Evolutionary conservation across 2,329 filamentous ascomycete genomes (phyloP).

Genomic region (Blastomyces silverae): DNA sequence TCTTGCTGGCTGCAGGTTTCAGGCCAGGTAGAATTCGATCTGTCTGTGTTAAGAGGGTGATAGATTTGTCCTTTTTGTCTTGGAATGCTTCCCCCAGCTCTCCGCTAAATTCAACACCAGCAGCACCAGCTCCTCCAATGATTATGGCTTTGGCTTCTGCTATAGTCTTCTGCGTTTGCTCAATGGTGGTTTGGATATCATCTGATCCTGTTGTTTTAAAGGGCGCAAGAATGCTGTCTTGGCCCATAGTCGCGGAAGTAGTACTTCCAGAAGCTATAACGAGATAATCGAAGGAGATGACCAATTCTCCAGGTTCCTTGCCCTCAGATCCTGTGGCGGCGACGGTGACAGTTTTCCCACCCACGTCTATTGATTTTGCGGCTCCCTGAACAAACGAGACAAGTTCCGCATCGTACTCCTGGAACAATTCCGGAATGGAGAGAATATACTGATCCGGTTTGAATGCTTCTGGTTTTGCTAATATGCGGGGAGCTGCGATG

Average conservation of each 20-base stretch:
- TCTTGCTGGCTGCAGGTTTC: slow-evolving; percentile 9
- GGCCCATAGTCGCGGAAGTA: slow-evolving; percentile 38
- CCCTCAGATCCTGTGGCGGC: slow-evolving; percentile 24
- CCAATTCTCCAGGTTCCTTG: slow-evolving; percentile 22
- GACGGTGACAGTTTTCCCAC: slow-evolving; percentile 42
- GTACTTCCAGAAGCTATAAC: slow-evolving; percentile 51
- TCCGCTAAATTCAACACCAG: slow-evolving; percentile 46
- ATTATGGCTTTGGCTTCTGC: slow-evolving; percentile 40
- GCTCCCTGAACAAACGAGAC: slow-evolving; percentile 49
- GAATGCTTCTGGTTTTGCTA: slow-evolving; percentile 46
- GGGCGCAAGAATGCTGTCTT: slow-evolving; percentile 29
- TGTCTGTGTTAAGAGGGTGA: slow-evolving; percentile 39
- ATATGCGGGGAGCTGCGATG: slow-evolving; percentile 48
- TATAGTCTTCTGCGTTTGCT: slow-evolving; percentile 33
- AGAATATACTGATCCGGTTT: slow-evolving; percentile 45
- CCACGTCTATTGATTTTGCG: slow-evolving; percentile 44
- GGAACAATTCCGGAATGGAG: slow-evolving; percentile 47
- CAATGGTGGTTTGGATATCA: slow-evolving; percentile 31
- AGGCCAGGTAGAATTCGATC: slow-evolving; percentile 16
- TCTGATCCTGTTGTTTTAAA: slow-evolving; percentile 42
- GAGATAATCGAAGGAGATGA: slow-evolving; percentile 48
- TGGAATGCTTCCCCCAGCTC: slow-evolving; percentile 42
- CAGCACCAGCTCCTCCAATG: slow-evolving; percentile 45
- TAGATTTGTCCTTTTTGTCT: slow-evolving; percentile 25
- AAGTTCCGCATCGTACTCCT: slow-evolving; percentile 42